phyloP scores from a whole-genome alignment of 179 eudicot species.

The Silene vulgaris region DNA sequence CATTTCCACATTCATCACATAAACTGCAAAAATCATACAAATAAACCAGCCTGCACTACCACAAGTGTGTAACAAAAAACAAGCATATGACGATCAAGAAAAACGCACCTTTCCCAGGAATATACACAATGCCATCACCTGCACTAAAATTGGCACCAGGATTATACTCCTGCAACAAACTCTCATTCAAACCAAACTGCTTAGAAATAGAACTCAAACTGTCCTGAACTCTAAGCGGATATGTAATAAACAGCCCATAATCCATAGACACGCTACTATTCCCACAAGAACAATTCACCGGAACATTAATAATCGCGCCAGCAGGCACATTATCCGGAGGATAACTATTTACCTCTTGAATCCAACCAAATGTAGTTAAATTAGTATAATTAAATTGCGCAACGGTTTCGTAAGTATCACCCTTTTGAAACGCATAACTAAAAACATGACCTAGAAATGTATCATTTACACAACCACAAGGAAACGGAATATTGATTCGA shows the following conservation, averaged over 20 bases:
- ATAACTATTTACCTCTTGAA: not conserved
- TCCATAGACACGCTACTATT: conserved; percentile 41
- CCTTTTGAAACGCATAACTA: conserved; percentile 28
- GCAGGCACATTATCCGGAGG: not conserved
- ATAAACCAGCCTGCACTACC: not conserved
- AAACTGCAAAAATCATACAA: not conserved
- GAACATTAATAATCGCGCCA: conserved; percentile 31
- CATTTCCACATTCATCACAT: not conserved
- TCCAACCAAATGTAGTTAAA: conserved; percentile 31
- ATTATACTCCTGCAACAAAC: conserved; percentile 48
- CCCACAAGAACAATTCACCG: conserved; percentile 67
- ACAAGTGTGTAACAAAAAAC: not conserved
- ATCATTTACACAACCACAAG: conserved; percentile 46
- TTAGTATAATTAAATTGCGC: conserved; percentile 34
- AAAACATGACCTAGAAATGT: conserved; percentile 45
- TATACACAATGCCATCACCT: conserved; percentile 50
- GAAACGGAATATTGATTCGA: conserved; percentile 45
- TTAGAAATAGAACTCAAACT: conserved; percentile 40
- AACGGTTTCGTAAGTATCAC: conserved; percentile 35
- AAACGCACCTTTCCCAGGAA: conserved; percentile 59
- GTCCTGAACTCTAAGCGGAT: conserved; percentile 54
- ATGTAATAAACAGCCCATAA: conserved; percentile 67
- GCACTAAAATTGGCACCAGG: conserved; percentile 43
- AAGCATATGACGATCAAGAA: not conserved
- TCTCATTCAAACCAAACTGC: conserved; percentile 27